A percentile compares a stretch with the other conserved stretches of the same genome.
Evolutionary conservation across 176 grass and related monocot species (phyloP).

Genomic region (Ampelocalamus luodianensis): DNA sequence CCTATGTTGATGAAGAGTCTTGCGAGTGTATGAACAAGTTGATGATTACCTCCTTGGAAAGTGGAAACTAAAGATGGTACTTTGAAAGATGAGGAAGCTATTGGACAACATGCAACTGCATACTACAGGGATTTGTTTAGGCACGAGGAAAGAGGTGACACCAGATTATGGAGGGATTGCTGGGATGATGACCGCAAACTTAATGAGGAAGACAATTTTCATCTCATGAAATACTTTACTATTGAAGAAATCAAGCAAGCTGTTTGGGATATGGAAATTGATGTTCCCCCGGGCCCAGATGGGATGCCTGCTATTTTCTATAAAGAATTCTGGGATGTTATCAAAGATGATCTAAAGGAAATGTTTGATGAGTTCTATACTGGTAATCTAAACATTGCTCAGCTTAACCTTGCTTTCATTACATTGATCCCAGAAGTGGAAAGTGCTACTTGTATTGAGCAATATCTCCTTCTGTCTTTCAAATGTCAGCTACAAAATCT

Average conservation of each 20-base stretch:
- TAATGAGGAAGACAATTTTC: slow-evolving; percentile 10
- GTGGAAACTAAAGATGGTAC: slow-evolving; percentile 10
- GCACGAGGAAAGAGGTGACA: background rate
- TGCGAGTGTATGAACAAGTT: background rate
- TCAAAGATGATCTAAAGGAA: too few species aligned
- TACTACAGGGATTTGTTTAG: slow-evolving; percentile 13
- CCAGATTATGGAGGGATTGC: background rate
- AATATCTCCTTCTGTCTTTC: too few species aligned
- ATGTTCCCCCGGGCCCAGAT: background rate
- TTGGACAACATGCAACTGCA: background rate
- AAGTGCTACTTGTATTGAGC: too few species aligned
- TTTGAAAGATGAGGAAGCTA: slow-evolving; percentile 17
- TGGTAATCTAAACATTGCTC: too few species aligned
- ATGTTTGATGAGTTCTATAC: background rate
- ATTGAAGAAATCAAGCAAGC: slow-evolving; percentile 15
- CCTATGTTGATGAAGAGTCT: slow-evolving; percentile 5
- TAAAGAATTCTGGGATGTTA: too few species aligned
- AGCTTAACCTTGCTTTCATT: too few species aligned
- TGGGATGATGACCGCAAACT: slow-evolving; percentile 3
- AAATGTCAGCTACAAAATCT: too few species aligned
- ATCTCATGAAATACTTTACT: background rate
- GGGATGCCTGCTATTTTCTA: background rate
- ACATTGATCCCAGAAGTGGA: too few species aligned
- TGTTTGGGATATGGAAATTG: slow-evolving; percentile 12
- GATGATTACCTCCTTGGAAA: background rate